Percentiles rank a stretch among this genome's conserved stretches.
phyloP scores from a whole-genome alignment of 345 rosid genomes.

The Acer negundo region DNA sequence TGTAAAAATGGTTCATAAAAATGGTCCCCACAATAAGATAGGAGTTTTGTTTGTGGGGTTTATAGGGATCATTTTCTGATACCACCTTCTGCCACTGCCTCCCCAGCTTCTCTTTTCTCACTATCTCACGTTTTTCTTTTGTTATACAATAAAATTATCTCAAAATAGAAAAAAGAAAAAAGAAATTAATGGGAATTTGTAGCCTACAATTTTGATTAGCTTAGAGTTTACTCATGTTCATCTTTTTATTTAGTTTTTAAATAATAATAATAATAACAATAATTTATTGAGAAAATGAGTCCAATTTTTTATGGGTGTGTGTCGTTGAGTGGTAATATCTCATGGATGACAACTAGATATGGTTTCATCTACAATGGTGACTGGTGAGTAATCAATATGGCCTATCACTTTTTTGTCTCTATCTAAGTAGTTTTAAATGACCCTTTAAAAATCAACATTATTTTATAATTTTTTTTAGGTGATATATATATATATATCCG shows the following conservation, averaged over 20 bases:
- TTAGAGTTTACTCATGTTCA: slow-evolving; percentile 15
- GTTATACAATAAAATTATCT: not conserved
- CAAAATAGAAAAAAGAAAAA: not conserved
- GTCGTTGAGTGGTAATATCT: not conserved
- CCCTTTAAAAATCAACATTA: not conserved
- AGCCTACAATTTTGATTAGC: slow-evolving; percentile 3
- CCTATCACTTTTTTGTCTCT: not conserved
- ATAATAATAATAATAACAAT: not conserved
- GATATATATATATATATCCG: no score
- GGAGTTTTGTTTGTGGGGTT: slow-evolving; percentile 4
- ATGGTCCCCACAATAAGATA: not conserved
- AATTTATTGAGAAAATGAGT: not conserved
- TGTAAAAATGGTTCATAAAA: not conserved
- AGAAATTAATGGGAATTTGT: not conserved
- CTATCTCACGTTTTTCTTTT: not conserved
- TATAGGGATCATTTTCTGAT: slow-evolving; percentile 22
- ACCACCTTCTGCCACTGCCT: slow-evolving; percentile 12
- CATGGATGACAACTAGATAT: not conserved
- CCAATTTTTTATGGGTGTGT: not conserved
- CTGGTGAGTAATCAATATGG: not conserved
- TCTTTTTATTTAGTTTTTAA: not conserved
- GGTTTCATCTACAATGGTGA: not conserved
- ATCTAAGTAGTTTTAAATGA: not conserved
- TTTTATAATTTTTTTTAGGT: not conserved
- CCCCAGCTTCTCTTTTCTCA: not conserved